Evolutionary conservation across 2,329 filamentous ascomycete genomes (phyloP), one percentile per base, ranked within the genome.

Genomic region (Alternaria ethzedia): DNA sequence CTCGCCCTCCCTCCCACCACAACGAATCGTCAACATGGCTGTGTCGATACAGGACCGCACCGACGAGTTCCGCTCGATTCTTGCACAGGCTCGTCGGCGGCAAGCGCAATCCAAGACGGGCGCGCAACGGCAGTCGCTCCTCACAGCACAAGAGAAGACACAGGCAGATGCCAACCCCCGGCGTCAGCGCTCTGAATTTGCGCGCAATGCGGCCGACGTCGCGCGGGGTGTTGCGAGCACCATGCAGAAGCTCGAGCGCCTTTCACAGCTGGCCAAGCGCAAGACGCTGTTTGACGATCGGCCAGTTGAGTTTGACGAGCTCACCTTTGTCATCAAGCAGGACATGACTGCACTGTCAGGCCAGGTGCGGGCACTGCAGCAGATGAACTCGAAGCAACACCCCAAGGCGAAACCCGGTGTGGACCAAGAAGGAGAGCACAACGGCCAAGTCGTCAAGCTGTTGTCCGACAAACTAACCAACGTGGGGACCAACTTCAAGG

Each of bases 271-370:
- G 78, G 96, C 96, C n/a, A 95, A 94, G 81, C 90, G 95, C 75
- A 96, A 97, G 82, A 97, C 96, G 10, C 89, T 99, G 46, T 99
- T 99, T 79, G 96, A 99, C 80, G 96, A 99, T 83, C 89, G 93
- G 78, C 94, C 96, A 0, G 92, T 97, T 59, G 96, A 99, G 82
- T 97, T 98, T 80, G 96, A 96, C 80, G 94, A 98, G 81, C 88
- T 97, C 79, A 97, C 94, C 8, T 97, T 94, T 76, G 92, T 98
- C 77, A 97, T 98, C 85, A 98, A 98, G 83, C 95, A 98, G 84
- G 95, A 98, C 76, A 88, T 98, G 56, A 93, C 93, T 1, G 89
- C 86, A 5, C 81, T 92, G 61, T 98, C 97, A 81, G 89, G 93
- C 70, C 92, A 97, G 77, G 98, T 98, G 72, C 91, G 91, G 49